Evolutionary conservation across 306 rosid species (phyloP).

Genomic region (Pyrus communis): DNA sequence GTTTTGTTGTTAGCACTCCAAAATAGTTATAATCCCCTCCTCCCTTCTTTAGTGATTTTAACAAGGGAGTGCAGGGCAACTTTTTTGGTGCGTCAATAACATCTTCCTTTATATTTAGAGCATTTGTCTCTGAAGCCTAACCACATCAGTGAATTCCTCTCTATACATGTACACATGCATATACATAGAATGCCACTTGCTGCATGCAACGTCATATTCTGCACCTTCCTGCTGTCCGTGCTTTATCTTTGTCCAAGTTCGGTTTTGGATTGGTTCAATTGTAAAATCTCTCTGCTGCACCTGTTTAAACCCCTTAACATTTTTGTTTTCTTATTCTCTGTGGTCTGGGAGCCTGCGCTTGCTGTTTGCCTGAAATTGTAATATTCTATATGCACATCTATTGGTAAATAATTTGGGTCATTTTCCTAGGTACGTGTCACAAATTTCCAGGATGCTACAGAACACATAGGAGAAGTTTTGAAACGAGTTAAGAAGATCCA

Average conservation of each 20-base stretch:
- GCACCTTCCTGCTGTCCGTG: not conserved
- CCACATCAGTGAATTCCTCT: not conserved
- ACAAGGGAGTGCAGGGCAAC: not conserved
- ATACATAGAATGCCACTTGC: not conserved
- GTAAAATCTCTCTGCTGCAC: not conserved
- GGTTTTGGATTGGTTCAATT: not conserved
- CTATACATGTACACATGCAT: not conserved
- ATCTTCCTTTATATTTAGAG: not conserved
- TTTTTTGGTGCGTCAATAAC: not conserved
- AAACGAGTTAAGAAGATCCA: constrained; percentile 87
- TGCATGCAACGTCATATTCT: not conserved
- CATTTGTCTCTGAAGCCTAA: not conserved
- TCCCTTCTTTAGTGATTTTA: too few species aligned
- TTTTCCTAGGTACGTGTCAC: constrained; percentile 82
- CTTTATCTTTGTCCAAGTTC: not conserved
- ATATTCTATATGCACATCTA: not conserved
- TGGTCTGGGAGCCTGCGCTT: not conserved
- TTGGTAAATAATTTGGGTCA: not conserved
- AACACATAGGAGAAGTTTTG: constrained; percentile 92
- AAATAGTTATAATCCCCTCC: too few species aligned
- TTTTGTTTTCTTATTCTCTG: not conserved
- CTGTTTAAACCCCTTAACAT: not conserved
- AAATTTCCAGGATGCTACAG: constrained; percentile 84
- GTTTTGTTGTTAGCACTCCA: too few species aligned
- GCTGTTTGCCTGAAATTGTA: not conserved